phyloP scores from a whole-genome alignment of 2,329 filamentous ascomycete species.

The Fusarium miscanthi region DNA sequence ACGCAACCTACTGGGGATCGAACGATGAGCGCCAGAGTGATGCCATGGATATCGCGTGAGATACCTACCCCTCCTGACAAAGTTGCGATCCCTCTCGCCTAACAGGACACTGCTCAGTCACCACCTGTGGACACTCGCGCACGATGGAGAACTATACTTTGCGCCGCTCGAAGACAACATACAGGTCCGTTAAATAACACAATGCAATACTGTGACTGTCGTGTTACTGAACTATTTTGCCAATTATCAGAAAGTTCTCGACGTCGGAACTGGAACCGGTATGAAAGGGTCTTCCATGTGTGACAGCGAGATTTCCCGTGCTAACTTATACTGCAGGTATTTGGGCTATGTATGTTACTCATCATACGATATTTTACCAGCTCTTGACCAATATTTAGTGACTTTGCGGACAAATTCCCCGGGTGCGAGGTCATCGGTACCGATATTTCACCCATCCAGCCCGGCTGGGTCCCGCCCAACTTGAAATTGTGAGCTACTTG shows the following conservation, averaged over 20 bases:
- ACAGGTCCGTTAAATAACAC: neutral
- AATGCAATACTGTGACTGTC: rapidly evolving
- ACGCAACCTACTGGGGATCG: neutral
- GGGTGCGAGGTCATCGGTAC: neutral
- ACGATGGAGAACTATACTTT: neutral
- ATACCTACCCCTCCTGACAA: neutral
- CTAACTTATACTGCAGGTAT: neutral
- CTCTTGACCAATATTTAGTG: neutral
- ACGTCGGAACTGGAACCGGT: neutral
- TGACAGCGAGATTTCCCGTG: rapidly evolving
- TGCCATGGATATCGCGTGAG: neutral
- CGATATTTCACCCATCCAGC: neutral
- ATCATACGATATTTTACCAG: rapidly evolving
- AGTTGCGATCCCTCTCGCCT: rapidly evolving
- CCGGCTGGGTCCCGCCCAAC: neutral
- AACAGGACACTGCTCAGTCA: neutral
- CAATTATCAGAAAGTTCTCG: neutral
- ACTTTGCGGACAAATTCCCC: neutral
- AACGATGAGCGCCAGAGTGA: neutral
- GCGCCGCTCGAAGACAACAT: neutral
- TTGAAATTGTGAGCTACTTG: neutral
- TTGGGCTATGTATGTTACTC: neutral
- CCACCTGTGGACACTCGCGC: neutral
- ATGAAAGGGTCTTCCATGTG: neutral
- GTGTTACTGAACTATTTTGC: rapidly evolving